Evolutionary conservation across 1,284 basidiomycete species (phyloP).

Genomic region (Coniferiporia weirii): DNA sequence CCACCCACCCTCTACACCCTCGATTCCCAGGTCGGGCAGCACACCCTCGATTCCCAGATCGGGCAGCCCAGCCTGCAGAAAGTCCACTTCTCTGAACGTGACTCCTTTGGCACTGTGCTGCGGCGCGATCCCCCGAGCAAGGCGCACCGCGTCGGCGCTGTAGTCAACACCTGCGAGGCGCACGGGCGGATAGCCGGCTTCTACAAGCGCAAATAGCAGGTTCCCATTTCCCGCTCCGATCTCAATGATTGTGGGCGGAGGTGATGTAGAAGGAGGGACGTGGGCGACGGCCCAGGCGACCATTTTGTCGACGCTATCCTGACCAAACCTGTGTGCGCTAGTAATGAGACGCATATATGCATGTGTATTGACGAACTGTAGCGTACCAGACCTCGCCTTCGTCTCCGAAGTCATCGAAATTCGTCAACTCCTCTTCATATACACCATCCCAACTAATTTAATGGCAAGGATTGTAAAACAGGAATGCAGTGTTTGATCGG

Average conservation of each 20-base stretch:
- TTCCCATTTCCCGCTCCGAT: constrained; percentile 86
- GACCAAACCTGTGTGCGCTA: constrained; percentile 69
- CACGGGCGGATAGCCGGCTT: constrained; percentile 55
- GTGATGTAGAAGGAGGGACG: constrained; percentile 35
- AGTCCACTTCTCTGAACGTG: constrained; percentile 53
- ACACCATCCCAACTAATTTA: constrained; percentile 62
- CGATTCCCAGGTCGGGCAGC: constrained; percentile 23
- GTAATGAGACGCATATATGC: background rate
- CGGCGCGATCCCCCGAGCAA: constrained; percentile 49
- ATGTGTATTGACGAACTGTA: background rate
- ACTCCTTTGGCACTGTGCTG: constrained; percentile 38
- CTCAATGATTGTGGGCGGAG: constrained; percentile 54
- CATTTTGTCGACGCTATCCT: constrained; percentile 80
- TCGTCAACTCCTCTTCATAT: constrained; percentile 66
- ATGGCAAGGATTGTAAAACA: constrained; percentile 14
- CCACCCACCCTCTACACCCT: constrained; percentile 36
- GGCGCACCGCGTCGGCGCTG: constrained; percentile 64
- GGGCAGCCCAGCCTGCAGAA: constrained; percentile 40
- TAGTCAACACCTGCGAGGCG: constrained; percentile 78
- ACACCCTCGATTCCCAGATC: constrained; percentile 24
- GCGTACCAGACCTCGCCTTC: constrained; percentile 84
- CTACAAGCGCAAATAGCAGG: constrained; percentile 67
- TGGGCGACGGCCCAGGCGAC: constrained; percentile 57
- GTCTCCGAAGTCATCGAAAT: constrained; percentile 79
- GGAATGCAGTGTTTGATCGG: constrained; percentile 15